A percentile compares a stretch with the other conserved stretches of the same genome.
Conservation (phyloP, 176 grass and related monocot genomes). For the Oryza rufipogon region DNA sequence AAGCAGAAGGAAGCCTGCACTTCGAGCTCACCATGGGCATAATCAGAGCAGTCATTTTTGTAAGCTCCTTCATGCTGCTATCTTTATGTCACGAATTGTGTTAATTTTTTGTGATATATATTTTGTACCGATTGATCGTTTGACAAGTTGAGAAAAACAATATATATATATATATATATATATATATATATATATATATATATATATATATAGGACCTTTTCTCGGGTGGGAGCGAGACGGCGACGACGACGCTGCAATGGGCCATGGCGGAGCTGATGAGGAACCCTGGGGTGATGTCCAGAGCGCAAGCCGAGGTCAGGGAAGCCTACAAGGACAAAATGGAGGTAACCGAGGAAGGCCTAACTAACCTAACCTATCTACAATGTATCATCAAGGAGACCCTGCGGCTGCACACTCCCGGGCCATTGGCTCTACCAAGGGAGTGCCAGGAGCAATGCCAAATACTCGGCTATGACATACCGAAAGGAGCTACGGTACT, state of each 20-base stretch:
- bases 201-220: constrained; percentile 2
- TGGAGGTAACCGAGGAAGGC: not conserved
- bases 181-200: not conserved
- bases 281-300: constrained; percentile 9
- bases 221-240: constrained; percentile 34
- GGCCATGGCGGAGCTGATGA: constrained; percentile 37
- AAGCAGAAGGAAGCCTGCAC: constrained; percentile 5
- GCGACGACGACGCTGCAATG: constrained; percentile 25
- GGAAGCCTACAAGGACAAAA: not conserved
- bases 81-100: no score
- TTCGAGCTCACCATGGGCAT: not conserved
- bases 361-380: constrained; percentile 1
- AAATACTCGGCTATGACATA: constrained; percentile 15
- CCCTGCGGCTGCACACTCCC: not conserved
- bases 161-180: not conserved
- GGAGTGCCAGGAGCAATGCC: constrained; percentile 12
- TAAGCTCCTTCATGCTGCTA: not conserved
- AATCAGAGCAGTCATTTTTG: not conserved
- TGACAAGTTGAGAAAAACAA: not conserved
- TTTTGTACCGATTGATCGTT: not conserved
- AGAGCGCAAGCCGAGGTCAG: constrained; percentile 35
- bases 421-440: constrained; percentile 17
- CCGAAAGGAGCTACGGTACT: constrained; percentile 1
- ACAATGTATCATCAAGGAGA: constrained; percentile 5
- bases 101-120: no score